These are phyloP conservation scores for Rhynchospora pubera DNA, from an alignment of 176 grass and related monocot genomes.

Conservation along the genomic window DNA sequence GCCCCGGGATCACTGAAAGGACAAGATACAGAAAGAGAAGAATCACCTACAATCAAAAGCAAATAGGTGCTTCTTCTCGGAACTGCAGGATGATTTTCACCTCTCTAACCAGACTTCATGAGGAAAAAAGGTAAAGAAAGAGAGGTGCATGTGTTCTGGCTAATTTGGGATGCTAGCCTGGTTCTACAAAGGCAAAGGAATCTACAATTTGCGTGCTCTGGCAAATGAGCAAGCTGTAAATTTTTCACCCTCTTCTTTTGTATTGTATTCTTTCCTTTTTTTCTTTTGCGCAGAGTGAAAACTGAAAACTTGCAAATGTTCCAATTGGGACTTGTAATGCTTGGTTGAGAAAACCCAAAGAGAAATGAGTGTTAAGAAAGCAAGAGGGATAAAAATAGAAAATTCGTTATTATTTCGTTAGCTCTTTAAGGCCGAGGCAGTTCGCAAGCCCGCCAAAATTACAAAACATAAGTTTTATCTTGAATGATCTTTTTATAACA, in stretches of 20 bases:
- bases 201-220: constrained; percentile 3
- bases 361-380: constrained; percentile 1
- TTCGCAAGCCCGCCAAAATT: neutral
- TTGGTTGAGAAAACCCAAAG: neutral
- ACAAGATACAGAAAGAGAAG: constrained; percentile 3
- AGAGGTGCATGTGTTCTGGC: neutral
- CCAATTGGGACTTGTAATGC: neutral
- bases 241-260: neutral
- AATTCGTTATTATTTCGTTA: neutral
- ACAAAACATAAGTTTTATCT: neutral
- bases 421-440: constrained; percentile 3
- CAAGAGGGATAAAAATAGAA: constrained; percentile 11
- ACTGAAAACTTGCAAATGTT: neutral
- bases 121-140: neutral
- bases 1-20: neutral
- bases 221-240: neutral
- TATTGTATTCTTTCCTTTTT: neutral
- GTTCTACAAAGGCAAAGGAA: neutral
- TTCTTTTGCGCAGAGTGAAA: neutral
- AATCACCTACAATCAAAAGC: constrained; percentile 15
- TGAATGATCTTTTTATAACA: neutral
- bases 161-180: constrained; percentile 21
- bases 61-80: constrained; percentile 19
- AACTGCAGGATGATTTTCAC: neutral
- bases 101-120: neutral